Evolutionary conservation across 140 eudicot species (phyloP), one percentile per base, ranked within the genome.

Genomic region (Eryngium alpinum): DNA sequence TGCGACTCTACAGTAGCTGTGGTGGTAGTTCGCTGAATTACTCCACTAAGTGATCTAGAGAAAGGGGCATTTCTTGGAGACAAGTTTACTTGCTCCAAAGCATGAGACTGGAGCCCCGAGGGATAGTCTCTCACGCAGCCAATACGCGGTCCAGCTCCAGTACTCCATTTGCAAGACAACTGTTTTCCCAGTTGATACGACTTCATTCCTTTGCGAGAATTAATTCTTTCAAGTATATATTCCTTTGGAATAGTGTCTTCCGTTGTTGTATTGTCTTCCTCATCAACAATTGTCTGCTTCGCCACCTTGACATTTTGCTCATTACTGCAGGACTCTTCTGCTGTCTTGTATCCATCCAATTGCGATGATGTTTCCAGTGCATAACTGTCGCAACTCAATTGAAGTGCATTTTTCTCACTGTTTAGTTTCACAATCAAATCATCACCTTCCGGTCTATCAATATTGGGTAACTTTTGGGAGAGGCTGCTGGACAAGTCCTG

Each of bases 101-200:
- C 90, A 24, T 89, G 99, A 19, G 88, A 90, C 69, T 93, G 98
- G 46, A 96, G 92, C 84, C 87, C 92, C 2, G 91, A 81, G 0
- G 99, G 99, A 82, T 96, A 96, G 80, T 93, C 99, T 80, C 98
- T 84, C 81, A 96, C 63, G 44, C 97, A 96, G 31, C 99, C 97
- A 16, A 96, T 96, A 10, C 98, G 83, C 10, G 99, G 99, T 69
- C 99, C 99, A 22, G 97, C 99, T 53, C 99, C 99, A 6, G 99
- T 91, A 81, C 94, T 91, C 99, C 99, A 96, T 87, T 86, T 91
- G 84, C 94, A 93, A 10, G 98, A 91, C 15, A 96, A 86, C 34
- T 96, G 98, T 59, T 92, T 86, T 9, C 99, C 98, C 80, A 93
- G 79, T 79, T 96, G 98, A 85, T 63, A 96, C 10, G 99, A 96